phyloP scores from a whole-genome alignment of 1,139 yeast genomes.

The Hansenula anomala region DNA sequence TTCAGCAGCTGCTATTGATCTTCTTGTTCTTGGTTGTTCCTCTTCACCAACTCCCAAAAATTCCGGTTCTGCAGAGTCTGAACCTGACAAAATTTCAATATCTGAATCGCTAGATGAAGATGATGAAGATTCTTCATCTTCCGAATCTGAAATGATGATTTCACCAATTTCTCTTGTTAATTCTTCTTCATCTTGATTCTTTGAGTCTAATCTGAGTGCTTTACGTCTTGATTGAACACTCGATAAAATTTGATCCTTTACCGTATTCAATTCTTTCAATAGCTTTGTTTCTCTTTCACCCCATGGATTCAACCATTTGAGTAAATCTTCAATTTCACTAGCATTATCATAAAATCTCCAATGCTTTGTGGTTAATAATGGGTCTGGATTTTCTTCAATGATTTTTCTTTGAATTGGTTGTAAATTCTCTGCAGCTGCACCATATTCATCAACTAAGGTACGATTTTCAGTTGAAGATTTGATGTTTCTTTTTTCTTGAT shows the following conservation, averaged over 20 bases:
- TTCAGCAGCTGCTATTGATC: slow-evolving; percentile 21
- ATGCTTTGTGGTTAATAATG: slow-evolving; percentile 43
- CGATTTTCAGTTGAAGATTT: slow-evolving; percentile 10
- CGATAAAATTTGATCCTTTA: slow-evolving; percentile 48
- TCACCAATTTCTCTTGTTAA: slow-evolving; percentile 35
- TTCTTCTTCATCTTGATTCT: slow-evolving; percentile 38
- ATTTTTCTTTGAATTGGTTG: slow-evolving; percentile 55
- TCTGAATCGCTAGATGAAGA: slow-evolving; percentile 23
- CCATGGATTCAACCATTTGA: slow-evolving; percentile 67
- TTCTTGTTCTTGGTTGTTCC: slow-evolving; percentile 23
- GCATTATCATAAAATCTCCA: slow-evolving; percentile 73
- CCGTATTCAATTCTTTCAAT: slow-evolving; percentile 52
- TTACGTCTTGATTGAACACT: slow-evolving; percentile 59
- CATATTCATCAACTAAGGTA: slow-evolving; percentile 34
- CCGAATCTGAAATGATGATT: slow-evolving; percentile 30
- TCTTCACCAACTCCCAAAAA: slow-evolving; percentile 2
- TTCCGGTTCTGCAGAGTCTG: slow-evolving; percentile 4
- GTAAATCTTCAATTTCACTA: slow-evolving; percentile 51
- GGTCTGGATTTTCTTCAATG: slow-evolving; percentile 61
- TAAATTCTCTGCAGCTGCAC: slow-evolving; percentile 33
- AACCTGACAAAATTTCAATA: background rate
- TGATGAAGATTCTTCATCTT: slow-evolving; percentile 28
- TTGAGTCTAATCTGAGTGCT: slow-evolving; percentile 40
- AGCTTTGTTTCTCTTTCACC: slow-evolving; percentile 73
- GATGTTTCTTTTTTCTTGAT: slow-evolving; percentile 11